These are phyloP conservation scores for Penicillium manginii DNA, from an alignment of 495 filamentous ascomycete species.

Conservation along the genomic window DNA sequence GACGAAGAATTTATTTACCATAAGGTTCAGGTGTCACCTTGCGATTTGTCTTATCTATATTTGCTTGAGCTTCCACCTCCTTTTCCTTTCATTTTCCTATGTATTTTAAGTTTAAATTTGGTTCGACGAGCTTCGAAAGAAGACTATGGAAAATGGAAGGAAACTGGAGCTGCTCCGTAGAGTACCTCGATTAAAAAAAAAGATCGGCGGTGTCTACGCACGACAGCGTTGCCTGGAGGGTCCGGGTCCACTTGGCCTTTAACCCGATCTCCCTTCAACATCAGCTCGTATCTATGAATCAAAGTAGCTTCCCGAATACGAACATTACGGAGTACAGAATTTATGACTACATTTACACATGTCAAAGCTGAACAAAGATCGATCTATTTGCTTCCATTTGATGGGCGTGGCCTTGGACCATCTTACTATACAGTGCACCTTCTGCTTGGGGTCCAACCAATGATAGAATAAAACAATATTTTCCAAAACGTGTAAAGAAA, in stretches of 20 bases:
- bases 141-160: constrained; percentile 1
- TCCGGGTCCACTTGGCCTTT: background rate
- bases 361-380: background rate
- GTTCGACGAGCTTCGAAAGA: constrained; percentile 14
- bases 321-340: background rate
- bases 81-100: background rate
- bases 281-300: background rate
- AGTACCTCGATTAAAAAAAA: too few species aligned
- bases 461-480: constrained; percentile 22
- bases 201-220: constrained; percentile 26
- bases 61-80: constrained; percentile 3
- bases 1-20: too few species aligned
- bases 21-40: background rate
- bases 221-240: constrained; percentile 21
- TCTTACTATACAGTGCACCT: constrained; percentile 30
- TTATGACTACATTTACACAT: background rate
- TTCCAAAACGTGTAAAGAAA: constrained; percentile 5
- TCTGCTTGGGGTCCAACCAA: constrained; percentile 20
- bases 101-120: background rate
- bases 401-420: constrained; percentile 22
- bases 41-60: background rate
- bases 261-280: background rate
- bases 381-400: constrained; percentile 14
- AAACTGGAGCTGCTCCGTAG: too few species aligned
- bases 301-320: background rate